phyloP scores from a whole-genome alignment of 2,329 filamentous ascomycete genomes.

The Purpureocillium lavendulum region DNA sequence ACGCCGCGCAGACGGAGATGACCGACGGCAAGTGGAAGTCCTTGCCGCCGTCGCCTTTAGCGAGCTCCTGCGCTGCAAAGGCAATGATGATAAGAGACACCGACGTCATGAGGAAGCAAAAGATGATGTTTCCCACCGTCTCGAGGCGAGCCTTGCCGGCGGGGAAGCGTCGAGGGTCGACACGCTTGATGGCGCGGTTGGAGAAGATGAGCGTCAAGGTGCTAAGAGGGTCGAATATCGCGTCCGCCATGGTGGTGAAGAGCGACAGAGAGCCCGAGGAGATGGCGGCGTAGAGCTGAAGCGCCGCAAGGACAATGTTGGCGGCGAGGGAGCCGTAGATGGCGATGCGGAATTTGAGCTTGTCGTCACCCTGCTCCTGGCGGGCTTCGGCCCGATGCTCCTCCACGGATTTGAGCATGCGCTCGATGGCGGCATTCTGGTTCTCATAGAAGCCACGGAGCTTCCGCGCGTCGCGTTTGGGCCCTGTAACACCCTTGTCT shows the following conservation, averaged over 20 bases:
- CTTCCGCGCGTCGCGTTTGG: slow-evolving; percentile 36
- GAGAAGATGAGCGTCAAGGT: slow-evolving; percentile 83
- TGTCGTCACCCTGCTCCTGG: slow-evolving; percentile 72
- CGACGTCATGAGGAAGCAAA: slow-evolving; percentile 91
- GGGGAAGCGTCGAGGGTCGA: slow-evolving; percentile 80
- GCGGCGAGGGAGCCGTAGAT: slow-evolving; percentile 64
- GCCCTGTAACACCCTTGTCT: slow-evolving; percentile 9
- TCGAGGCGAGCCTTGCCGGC: slow-evolving; percentile 91
- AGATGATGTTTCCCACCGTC: slow-evolving; percentile 90
- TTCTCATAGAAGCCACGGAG: slow-evolving; percentile 77
- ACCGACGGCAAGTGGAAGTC: slow-evolving; percentile 74
- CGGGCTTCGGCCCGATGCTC: slow-evolving; percentile 78
- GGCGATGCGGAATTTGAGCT: slow-evolving; percentile 63
- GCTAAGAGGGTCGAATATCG: slow-evolving; percentile 85
- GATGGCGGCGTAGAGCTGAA: slow-evolving; percentile 85
- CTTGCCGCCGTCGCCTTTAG: slow-evolving; percentile 44
- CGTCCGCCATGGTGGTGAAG: slow-evolving; percentile 96
- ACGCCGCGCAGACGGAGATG: slow-evolving; percentile 77
- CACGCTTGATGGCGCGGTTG: slow-evolving; percentile 78
- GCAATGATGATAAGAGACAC: slow-evolving; percentile 91
- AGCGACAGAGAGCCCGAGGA: slow-evolving; percentile 86
- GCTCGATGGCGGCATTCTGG: slow-evolving; percentile 91
- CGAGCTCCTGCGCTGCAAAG: slow-evolving; percentile 69
- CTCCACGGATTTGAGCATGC: slow-evolving; percentile 84
- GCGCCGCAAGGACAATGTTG: slow-evolving; percentile 67